A percentile compares a stretch with the other conserved stretches of the same genome.
Evolutionary conservation across 2,329 filamentous ascomycete genomes (phyloP).

Genomic region (Ilyonectria mors-panacis): DNA sequence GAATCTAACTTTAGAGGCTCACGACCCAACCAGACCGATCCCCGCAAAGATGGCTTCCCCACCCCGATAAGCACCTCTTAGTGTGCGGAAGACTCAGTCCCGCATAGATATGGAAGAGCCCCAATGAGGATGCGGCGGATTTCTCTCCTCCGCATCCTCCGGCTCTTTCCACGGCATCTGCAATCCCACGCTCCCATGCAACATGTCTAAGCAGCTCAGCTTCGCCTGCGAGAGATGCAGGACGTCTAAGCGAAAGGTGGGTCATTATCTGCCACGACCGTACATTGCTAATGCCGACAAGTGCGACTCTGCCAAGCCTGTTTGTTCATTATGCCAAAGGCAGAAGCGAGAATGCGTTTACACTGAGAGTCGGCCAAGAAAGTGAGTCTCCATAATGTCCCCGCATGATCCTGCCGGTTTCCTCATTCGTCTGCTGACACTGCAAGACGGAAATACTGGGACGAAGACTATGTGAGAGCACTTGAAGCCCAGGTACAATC

Average conservation of each 20-base stretch:
- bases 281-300: neutral
- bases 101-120: constrained; percentile 1
- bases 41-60: neutral
- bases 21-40: neutral
- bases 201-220: constrained; percentile 16
- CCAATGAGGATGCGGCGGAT: constrained; percentile 1
- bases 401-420: neutral
- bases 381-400: neutral
- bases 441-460: constrained; percentile 19
- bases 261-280: neutral
- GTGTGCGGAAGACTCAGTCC: constrained; percentile 6
- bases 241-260: constrained; percentile 15
- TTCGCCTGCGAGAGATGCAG: constrained; percentile 19
- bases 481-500: constrained; percentile 12
- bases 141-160: constrained; percentile 2
- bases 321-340: constrained; percentile 8
- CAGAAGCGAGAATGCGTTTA: constrained; percentile 17
- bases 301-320: constrained; percentile 10
- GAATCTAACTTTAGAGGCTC: neutral
- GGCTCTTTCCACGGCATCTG: neutral
- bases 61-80: constrained; percentile 14
- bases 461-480: constrained; percentile 16
- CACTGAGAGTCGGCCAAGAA: constrained; percentile 6
- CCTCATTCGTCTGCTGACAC: neutral
- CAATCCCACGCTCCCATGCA: neutral